Conservation (phyloP, 2,329 filamentous ascomycete species). For the Mycosphaerelloides madeirae region DNA sequence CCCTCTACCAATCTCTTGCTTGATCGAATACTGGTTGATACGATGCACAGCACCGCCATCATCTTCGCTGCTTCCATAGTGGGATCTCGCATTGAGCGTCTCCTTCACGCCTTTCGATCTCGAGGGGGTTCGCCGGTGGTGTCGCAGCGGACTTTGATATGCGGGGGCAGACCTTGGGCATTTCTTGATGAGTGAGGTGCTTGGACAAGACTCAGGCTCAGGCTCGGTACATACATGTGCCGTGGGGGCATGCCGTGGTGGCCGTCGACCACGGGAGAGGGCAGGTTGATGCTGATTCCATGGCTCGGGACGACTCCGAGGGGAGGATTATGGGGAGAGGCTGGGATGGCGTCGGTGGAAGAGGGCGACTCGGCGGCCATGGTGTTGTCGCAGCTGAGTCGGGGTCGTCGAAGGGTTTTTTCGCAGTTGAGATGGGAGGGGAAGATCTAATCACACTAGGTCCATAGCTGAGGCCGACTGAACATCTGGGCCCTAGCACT, state of each 20-base stretch:
- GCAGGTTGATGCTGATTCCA: slow-evolving; percentile 45
- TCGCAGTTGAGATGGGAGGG: not conserved
- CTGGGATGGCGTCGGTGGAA: slow-evolving; percentile 3
- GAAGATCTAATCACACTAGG: not conserved
- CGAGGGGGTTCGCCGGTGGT: slow-evolving; percentile 59
- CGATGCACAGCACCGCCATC: slow-evolving; percentile 76
- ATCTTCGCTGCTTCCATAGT: slow-evolving; percentile 78
- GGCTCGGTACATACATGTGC: slow-evolving; percentile 42
- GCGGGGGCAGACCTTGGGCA: slow-evolving; percentile 50
- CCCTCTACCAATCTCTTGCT: slow-evolving; percentile 92
- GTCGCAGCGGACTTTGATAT: slow-evolving; percentile 60
- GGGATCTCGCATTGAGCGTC: slow-evolving; percentile 83
- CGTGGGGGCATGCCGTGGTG: slow-evolving; percentile 37
- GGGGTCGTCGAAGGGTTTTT: not conserved
- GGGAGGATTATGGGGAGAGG: slow-evolving; percentile 5
- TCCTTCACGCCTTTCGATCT: slow-evolving; percentile 66
- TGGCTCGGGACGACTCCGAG: slow-evolving; percentile 39
- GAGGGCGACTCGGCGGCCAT: slow-evolving; percentile 24
- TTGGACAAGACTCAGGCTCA: too few relatives aligned
- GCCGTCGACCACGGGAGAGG: slow-evolving; percentile 32
- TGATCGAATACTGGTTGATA: slow-evolving; percentile 93
- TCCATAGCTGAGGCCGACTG: not conserved
- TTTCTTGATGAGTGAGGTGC: too few relatives aligned
- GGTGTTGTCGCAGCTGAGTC: too few relatives aligned
- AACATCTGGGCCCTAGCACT: too few relatives aligned